A percentile compares a stretch with the other conserved stretches of the same genome.
These are phyloP conservation scores for Cryptosporidium xiaoi DNA, from an alignment of 169 alveolate genomes.

Conservation along the genomic window DNA sequence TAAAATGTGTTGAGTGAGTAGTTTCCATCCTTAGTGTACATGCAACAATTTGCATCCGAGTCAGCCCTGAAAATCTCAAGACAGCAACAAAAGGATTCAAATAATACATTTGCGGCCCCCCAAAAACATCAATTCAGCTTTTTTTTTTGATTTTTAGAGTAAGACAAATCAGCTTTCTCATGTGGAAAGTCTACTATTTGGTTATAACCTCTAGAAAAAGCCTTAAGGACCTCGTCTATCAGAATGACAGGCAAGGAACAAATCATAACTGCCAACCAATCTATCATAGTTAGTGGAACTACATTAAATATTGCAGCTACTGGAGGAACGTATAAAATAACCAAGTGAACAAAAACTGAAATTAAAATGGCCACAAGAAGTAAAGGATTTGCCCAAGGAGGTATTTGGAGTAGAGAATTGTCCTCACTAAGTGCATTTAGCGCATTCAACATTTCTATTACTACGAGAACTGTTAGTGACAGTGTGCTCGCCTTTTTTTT, in stretches of 20 bases:
- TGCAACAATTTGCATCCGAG: slow-evolving; percentile 71
- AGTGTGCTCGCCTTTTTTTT: slow-evolving; percentile 96
- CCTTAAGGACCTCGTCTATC: slow-evolving; percentile 95
- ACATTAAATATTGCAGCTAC: slow-evolving; percentile 92
- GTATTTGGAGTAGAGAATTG: slow-evolving; percentile 92
- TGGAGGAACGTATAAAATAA: slow-evolving; percentile 94
- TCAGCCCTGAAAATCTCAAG: slow-evolving; percentile 54
- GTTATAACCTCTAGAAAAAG: slow-evolving; percentile 86
- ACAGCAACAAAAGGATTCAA: slow-evolving; percentile 68
- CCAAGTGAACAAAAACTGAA: slow-evolving; percentile 90
- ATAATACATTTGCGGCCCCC: slow-evolving; percentile 66
- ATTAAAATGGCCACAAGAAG: slow-evolving; percentile 92
- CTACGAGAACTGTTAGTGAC: slow-evolving; percentile 94
- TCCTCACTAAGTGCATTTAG: slow-evolving; percentile 98
- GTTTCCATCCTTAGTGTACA: slow-evolving; percentile 31
- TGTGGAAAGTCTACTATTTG: slow-evolving; percentile 57
- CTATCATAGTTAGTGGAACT: slow-evolving; percentile 89
- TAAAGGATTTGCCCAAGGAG: slow-evolving; percentile 97
- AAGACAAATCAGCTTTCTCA: neutral
- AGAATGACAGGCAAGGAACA: slow-evolving; percentile 97
- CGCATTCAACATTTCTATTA: slow-evolving; percentile 98
- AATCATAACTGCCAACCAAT: slow-evolving; percentile 94
- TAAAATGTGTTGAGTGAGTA: slow-evolving; percentile 50
- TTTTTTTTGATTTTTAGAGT: slow-evolving; percentile 3
- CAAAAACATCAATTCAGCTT: slow-evolving; percentile 67